phyloP scores from a whole-genome alignment of 83 land plant species.

The Larix sibirica region DNA sequence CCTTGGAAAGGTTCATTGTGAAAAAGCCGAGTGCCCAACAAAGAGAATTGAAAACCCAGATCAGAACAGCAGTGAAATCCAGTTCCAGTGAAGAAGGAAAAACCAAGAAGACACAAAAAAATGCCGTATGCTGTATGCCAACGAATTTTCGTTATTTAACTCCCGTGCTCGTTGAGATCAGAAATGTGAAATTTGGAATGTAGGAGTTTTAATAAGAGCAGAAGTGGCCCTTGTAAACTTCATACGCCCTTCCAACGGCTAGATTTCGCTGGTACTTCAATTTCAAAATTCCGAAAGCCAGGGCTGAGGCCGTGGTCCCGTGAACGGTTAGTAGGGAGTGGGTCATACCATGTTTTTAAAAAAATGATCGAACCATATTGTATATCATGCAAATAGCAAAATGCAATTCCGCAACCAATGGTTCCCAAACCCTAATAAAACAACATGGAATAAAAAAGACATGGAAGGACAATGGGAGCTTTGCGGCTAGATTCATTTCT shows the following conservation, averaged over 20 bases:
- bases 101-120: neutral
- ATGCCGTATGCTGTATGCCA: neutral
- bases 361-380: too few relatives aligned
- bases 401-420: too few relatives aligned
- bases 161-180: neutral
- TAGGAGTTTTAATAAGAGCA: neutral
- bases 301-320: too few relatives aligned
- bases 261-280: neutral
- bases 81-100: neutral
- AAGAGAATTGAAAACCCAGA: neutral
- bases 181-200: neutral
- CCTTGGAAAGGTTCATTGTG: neutral
- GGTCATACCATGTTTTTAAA: too few relatives aligned
- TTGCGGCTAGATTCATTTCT: too few relatives aligned
- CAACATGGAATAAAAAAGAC: too few relatives aligned
- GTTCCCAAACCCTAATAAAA: too few relatives aligned
- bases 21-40: neutral
- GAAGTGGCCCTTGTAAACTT: too few relatives aligned
- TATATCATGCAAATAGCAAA: too few relatives aligned
- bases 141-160: neutral
- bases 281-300: neutral
- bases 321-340: too few relatives aligned
- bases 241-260: neutral
- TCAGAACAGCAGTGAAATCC: neutral
- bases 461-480: too few relatives aligned